Conservation (phyloP, 495 filamentous ascomycete species). For the Xanthoparmelia taractica region DNA sequence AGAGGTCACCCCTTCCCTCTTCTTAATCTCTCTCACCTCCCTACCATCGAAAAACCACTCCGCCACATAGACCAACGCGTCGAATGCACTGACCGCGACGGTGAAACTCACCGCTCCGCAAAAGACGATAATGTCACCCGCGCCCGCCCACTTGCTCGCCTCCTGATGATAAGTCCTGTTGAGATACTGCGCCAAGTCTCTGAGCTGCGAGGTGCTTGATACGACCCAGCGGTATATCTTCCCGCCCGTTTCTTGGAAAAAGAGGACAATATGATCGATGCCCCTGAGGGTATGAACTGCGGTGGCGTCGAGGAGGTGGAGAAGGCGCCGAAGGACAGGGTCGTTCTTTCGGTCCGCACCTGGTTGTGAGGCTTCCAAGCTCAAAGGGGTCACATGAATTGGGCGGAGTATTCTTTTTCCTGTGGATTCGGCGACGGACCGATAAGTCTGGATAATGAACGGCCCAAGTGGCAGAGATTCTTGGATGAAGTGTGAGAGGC, state of each 20-base stretch:
- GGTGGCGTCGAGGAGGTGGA: constrained; percentile 6
- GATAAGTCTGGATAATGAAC: not conserved
- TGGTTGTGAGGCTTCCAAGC: not conserved
- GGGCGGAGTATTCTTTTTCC: not conserved
- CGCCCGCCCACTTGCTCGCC: constrained; percentile 5
- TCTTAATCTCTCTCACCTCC: not conserved
- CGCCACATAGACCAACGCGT: constrained; percentile 5
- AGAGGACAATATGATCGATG: constrained; percentile 8
- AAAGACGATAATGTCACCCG: constrained; percentile 5
- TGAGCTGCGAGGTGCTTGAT: constrained; percentile 5
- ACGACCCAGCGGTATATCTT: constrained; percentile 1
- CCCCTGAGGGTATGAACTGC: constrained; percentile 1
- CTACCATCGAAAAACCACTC: constrained; percentile 7
- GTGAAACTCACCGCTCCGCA: constrained; percentile 4
- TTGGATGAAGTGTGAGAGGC: constrained; percentile 8
- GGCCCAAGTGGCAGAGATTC: constrained; percentile 3
- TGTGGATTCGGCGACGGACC: constrained; percentile 1
- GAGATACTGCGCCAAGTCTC: constrained; percentile 4
- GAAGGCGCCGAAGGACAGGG: constrained; percentile 1
- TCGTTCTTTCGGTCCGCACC: not conserved
- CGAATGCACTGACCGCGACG: constrained; percentile 4
- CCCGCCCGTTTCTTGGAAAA: not conserved
- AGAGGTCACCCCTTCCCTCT: not conserved
- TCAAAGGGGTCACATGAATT: not conserved
- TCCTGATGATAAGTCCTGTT: constrained; percentile 8